A percentile compares a stretch with the other conserved stretches of the same genome.
Conservation (phyloP, 2,329 filamentous ascomycete species). For the Clonostachys rhizophaga region DNA sequence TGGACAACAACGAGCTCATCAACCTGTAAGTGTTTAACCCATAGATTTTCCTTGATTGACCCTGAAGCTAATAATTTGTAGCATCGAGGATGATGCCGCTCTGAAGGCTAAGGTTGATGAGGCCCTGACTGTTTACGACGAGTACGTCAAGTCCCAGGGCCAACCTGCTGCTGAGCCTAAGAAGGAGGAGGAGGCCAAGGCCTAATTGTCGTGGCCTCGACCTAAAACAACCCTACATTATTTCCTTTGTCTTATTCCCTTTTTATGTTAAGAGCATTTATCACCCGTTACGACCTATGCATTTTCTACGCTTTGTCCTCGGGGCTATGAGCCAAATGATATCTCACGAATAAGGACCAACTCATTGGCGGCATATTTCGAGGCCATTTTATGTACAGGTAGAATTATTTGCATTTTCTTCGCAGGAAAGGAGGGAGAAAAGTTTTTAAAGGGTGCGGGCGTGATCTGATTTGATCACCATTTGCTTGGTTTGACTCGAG, state of each 20-base stretch:
- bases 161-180: constrained; percentile 39
- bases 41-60: not conserved
- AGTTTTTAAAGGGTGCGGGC: constrained; percentile 11
- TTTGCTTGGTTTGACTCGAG: constrained; percentile 5
- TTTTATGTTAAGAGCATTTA: constrained; percentile 9
- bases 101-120: constrained; percentile 96
- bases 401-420: constrained; percentile 34
- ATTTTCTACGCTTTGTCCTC: not conserved
- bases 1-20: constrained; percentile 94
- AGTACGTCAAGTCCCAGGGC: constrained; percentile 88
- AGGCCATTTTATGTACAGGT: constrained; percentile 23
- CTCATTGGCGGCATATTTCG: too few species aligned
- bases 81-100: constrained; percentile 83
- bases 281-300: not conserved
- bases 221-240: constrained; percentile 1
- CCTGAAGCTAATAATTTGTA: constrained; percentile 26
- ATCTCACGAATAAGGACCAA: too few species aligned
- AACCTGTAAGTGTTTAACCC: constrained; percentile 72
- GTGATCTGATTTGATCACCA: constrained; percentile 1
- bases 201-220: constrained; percentile 17
- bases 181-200: constrained; percentile 40
- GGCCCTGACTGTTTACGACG: constrained; percentile 94
- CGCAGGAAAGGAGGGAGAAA: constrained; percentile 27
- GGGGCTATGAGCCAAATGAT: too few species aligned
- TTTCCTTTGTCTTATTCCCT: constrained; percentile 10